Conservation (phyloP, 176 grass and related monocot genomes). For the Musa itinerans region DNA sequence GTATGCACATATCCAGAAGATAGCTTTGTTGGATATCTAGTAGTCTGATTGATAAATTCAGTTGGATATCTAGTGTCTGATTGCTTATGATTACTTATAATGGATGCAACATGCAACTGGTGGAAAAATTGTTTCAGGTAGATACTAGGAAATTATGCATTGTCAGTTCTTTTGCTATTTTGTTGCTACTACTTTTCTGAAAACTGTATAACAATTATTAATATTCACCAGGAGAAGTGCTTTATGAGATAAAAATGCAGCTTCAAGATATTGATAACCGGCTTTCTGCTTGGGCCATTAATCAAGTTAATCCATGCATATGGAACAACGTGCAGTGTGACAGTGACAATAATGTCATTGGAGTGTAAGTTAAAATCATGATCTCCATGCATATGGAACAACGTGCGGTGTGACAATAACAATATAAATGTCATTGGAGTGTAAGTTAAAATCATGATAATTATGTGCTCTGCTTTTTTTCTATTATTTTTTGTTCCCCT, state of each 20-base stretch:
- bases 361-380: constrained; percentile 51
- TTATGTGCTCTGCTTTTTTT: background rate
- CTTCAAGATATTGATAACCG: constrained; percentile 32
- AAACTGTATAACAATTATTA: constrained; percentile 4
- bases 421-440: constrained; percentile 24
- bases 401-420: constrained; percentile 28
- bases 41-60: no score
- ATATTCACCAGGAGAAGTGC: constrained; percentile 29
- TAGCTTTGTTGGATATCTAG: no score
- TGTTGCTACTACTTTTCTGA: background rate
- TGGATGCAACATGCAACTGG: no score
- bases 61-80: no score
- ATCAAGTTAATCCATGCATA: constrained; percentile 60
- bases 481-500: background rate
- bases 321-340: constrained; percentile 30
- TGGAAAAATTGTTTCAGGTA: no score
- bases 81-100: no score
- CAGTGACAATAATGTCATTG: constrained; percentile 19
- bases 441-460: constrained; percentile 36
- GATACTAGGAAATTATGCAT: no score
- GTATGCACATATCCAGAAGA: no score
- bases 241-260: constrained; percentile 47
- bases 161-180: no score
- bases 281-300: constrained; percentile 37
- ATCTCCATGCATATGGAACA: constrained; percentile 36